Conservation (phyloP, 2,329 filamentous ascomycete species). For the Rhytidhysteron rufulum region DNA sequence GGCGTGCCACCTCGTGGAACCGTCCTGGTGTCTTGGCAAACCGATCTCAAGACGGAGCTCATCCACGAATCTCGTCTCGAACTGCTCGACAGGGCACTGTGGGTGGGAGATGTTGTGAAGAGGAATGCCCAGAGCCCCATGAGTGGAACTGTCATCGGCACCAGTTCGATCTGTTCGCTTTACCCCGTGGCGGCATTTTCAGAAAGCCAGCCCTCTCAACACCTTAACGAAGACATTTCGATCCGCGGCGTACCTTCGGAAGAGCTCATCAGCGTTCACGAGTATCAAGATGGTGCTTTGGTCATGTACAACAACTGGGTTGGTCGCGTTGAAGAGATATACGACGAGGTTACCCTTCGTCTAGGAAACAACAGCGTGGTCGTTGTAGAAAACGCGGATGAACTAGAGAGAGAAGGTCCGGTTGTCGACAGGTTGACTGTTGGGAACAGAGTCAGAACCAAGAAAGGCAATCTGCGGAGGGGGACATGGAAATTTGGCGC, state of each 20-base stretch:
- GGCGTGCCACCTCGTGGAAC: constrained; percentile 51
- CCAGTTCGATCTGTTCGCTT: constrained; percentile 45
- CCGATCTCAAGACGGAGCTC: constrained; percentile 38
- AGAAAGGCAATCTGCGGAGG: constrained; percentile 48
- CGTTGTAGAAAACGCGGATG: constrained; percentile 45
- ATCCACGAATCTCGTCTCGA: constrained; percentile 42
- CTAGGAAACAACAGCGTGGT: constrained; percentile 54
- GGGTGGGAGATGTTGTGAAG: constrained; percentile 56
- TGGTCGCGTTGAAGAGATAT: constrained; percentile 49
- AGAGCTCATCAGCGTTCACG: constrained; percentile 44
- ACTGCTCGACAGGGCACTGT: constrained; percentile 52
- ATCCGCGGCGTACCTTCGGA: constrained; percentile 41
- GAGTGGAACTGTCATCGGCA: constrained; percentile 53
- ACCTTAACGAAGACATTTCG: constrained; percentile 26
- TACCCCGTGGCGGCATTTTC: constrained; percentile 28
- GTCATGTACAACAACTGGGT: constrained; percentile 56
- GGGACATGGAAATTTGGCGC: constrained; percentile 52
- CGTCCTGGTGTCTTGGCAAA: constrained; percentile 48
- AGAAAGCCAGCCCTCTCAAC: constrained; percentile 16
- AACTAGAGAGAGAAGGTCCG: constrained; percentile 35
- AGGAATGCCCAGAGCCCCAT: constrained; percentile 44
- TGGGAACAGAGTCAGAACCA: constrained; percentile 50
- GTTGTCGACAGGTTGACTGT: constrained; percentile 37
- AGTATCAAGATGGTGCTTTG: constrained; percentile 49
- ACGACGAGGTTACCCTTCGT: constrained; percentile 48